Conservation (phyloP, 164 flowering plant species). For the Buxus sempervirens region DNA sequence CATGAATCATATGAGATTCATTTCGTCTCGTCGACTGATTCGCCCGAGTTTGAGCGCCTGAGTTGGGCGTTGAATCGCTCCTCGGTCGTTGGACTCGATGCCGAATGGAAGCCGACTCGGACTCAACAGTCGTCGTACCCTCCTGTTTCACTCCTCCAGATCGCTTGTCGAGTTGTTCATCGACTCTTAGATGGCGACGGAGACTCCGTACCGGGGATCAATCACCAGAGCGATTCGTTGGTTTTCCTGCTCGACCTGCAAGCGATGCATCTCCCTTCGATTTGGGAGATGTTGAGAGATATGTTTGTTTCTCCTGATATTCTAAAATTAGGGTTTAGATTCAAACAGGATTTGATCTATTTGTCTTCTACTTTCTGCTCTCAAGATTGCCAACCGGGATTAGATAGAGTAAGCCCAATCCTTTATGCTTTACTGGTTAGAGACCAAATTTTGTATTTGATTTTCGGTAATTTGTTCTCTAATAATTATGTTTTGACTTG, state of each 20-base stretch:
- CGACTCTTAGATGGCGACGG: slow-evolving; percentile 8
- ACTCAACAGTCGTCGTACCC: slow-evolving; percentile 46
- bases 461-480: not conserved
- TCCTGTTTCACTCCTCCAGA: slow-evolving; percentile 72
- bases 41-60: slow-evolving; percentile 64
- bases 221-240: slow-evolving; percentile 21
- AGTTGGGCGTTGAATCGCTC: slow-evolving; percentile 48
- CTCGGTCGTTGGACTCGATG: slow-evolving; percentile 72
- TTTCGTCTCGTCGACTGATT: slow-evolving; percentile 51
- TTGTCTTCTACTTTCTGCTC: slow-evolving; percentile 68
- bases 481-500: not conserved
- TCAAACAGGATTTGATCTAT: slow-evolving; percentile 82
- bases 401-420: slow-evolving; percentile 49
- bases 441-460: not conserved
- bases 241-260: slow-evolving; percentile 69
- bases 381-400: slow-evolving; percentile 62
- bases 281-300: slow-evolving; percentile 52
- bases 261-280: slow-evolving; percentile 37
- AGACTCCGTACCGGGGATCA: slow-evolving; percentile 9
- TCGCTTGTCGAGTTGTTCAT: slow-evolving; percentile 56
- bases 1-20: slow-evolving; percentile 28
- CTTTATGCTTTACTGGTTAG: not conserved
- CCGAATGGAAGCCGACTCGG: slow-evolving; percentile 86
- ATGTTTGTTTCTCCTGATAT: slow-evolving; percentile 60
- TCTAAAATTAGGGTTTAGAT: slow-evolving; percentile 74